Evolutionary conservation across 2,329 filamentous ascomycete genomes (phyloP).

Genomic region (Aspergillus sp.): DNA sequence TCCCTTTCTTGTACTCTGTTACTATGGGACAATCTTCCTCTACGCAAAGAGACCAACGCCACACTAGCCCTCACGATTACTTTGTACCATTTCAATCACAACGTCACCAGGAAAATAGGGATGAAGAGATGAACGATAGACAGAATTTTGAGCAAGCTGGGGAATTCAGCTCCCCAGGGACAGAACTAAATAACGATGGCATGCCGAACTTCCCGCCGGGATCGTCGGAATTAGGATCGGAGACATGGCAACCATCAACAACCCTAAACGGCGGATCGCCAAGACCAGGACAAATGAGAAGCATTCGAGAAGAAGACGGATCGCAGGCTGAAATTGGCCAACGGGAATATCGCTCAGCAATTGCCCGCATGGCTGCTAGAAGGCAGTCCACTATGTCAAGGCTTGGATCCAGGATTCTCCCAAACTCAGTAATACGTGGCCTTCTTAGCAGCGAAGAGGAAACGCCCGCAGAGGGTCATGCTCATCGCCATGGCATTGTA

Average conservation of each 20-base stretch:
- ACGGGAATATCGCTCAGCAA: conserved; percentile 25
- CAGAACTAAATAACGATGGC: conserved; percentile 10
- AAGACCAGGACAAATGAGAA: conserved; percentile 21
- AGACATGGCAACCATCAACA: conserved; percentile 15
- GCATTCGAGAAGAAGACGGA: conserved; percentile 33
- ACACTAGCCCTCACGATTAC: conserved; percentile 19
- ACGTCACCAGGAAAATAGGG: conserved; percentile 20
- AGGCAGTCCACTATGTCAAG: conserved; percentile 45
- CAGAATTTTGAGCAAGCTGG: conserved; percentile 22
- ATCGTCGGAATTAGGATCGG: conserved; percentile 7
- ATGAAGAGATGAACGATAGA: conserved; percentile 32
- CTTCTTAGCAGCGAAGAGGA: conserved; percentile 43
- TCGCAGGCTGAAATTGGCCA: conserved; percentile 27
- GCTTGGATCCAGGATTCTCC: conserved; percentile 44
- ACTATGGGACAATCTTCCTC: conserved; percentile 43
- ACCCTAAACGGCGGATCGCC: conserved; percentile 7
- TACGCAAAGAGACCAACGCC: conserved; percentile 31
- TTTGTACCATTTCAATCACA: conserved; percentile 13
- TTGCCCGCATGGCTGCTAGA: conserved; percentile 33
- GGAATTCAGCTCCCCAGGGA: conserved; percentile 12
- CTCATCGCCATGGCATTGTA: conserved; percentile 39
- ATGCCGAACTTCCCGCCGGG: conserved; percentile 9
- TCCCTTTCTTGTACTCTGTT: conserved; percentile 15
- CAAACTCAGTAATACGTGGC: conserved; percentile 41
- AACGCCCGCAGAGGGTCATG: conserved; percentile 40